phyloP scores from a whole-genome alignment of 345 rosid species.

The Murraya paniculata region DNA sequence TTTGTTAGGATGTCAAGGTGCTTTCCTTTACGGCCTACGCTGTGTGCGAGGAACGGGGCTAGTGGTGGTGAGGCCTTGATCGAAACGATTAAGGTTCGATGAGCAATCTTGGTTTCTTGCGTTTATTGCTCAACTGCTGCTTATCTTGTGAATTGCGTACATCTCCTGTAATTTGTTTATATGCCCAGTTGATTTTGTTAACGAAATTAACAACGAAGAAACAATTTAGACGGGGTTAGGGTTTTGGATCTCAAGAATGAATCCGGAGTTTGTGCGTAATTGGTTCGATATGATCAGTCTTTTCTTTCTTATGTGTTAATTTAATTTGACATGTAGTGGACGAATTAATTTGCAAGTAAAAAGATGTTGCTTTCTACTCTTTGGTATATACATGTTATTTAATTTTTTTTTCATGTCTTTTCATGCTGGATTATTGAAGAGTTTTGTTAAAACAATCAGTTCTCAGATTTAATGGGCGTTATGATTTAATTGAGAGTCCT shows the following conservation, averaged over 20 bases:
- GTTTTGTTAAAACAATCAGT: too few relatives aligned
- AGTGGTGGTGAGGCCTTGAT: conserved; percentile 41
- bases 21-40: conserved; percentile 44
- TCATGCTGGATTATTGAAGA: too few relatives aligned
- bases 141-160: background rate
- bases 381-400: background rate
- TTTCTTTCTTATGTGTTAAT: background rate
- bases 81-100: conserved; percentile 67
- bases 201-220: background rate
- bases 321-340: background rate
- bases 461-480: too few relatives aligned
- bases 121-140: conserved; percentile 38
- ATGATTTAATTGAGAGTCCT: too few relatives aligned
- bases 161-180: background rate
- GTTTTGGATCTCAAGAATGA: background rate
- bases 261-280: background rate
- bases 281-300: background rate
- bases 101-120: conserved; percentile 36
- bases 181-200: background rate
- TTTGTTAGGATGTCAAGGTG: conserved; percentile 48
- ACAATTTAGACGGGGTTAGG: background rate
- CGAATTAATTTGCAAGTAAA: background rate
- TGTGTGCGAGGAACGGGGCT: conserved; percentile 33
- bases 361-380: background rate
- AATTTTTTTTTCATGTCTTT: too few relatives aligned